Conservation (phyloP, 75 land plant genomes). For the Selaginella moellendorffii region DNA sequence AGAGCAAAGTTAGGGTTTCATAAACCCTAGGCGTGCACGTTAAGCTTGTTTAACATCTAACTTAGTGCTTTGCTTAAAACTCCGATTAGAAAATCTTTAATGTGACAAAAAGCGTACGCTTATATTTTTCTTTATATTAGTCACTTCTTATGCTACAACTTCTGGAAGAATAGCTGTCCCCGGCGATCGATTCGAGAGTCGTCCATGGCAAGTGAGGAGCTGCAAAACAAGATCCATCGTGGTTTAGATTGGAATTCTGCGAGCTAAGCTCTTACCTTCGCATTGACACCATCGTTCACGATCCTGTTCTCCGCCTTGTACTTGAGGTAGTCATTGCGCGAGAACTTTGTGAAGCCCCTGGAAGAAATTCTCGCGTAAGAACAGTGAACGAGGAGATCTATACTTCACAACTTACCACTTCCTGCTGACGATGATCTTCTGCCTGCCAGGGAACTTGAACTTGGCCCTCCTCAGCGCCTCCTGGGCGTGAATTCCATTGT, state of each 20-base stretch:
- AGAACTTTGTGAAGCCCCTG: slow-evolving; percentile 49
- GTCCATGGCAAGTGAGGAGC: slow-evolving; percentile 48
- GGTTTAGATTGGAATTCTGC: too few species aligned
- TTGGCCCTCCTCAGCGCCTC: slow-evolving; percentile 46
- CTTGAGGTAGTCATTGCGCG: slow-evolving; percentile 34
- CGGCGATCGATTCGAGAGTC: slow-evolving; percentile 21
- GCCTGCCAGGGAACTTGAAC: slow-evolving; percentile 50
- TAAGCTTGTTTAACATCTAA: too few species aligned
- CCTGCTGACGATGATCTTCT: slow-evolving; percentile 46
- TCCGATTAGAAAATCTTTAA: too few species aligned
- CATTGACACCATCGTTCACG: slow-evolving; percentile 42
- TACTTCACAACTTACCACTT: slow-evolving; percentile 18
- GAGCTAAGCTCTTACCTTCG: slow-evolving; percentile 32
- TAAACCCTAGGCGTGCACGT: too few species aligned
- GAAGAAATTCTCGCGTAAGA: not conserved
- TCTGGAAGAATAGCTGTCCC: slow-evolving; percentile 30
- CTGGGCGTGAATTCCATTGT: slow-evolving; percentile 30
- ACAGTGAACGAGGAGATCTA: not conserved
- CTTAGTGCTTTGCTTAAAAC: too few species aligned
- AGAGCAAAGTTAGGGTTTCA: too few species aligned
- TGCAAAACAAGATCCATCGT: slow-evolving; percentile 10
- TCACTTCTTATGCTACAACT: not conserved
- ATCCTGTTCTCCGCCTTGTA: slow-evolving; percentile 44
- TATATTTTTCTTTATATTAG: not conserved
- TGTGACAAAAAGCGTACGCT: not conserved